phyloP scores from a whole-genome alignment of 352 stramenopile genomes.

The Phytopythium boreale region DNA sequence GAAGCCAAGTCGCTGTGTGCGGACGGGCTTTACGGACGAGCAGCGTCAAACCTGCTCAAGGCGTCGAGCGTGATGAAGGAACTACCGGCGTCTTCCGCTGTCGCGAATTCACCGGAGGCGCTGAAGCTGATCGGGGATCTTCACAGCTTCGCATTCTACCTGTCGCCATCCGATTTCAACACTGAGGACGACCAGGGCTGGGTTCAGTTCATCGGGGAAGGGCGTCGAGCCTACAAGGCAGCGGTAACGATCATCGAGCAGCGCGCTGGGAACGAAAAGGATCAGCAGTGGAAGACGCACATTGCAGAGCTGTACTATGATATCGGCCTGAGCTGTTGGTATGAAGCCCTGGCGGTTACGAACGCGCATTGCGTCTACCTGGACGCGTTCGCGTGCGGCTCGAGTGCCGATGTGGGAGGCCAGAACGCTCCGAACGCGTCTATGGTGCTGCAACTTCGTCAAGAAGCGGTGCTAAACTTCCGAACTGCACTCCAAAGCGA shows the following conservation, averaged over 20 bases:
- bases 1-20: constrained; percentile 75
- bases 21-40: constrained; percentile 71
- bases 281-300: constrained; percentile 6
- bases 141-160: constrained; percentile 80
- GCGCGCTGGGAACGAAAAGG: not conserved
- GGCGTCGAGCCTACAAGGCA: constrained; percentile 53
- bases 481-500: constrained; percentile 32
- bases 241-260: constrained; percentile 17
- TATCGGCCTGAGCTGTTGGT: constrained; percentile 73
- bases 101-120: constrained; percentile 30
- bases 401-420: constrained; percentile 4
- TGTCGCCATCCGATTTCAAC: constrained; percentile 65
- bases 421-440: not conserved
- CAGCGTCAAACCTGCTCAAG: constrained; percentile 55
- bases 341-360: constrained; percentile 56
- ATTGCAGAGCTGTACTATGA: constrained; percentile 61
- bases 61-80: constrained; percentile 49
- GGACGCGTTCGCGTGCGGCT: constrained; percentile 33
- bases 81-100: constrained; percentile 21
- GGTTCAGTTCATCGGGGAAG: constrained; percentile 58
- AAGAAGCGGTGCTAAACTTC: constrained; percentile 16
- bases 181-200: constrained; percentile 27
- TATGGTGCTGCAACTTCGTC: not conserved
- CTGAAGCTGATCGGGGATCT: constrained; percentile 80
- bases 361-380: constrained; percentile 28